Evolutionary conservation across 495 filamentous ascomycete species (phyloP).

Genomic region (Podospora australis): DNA sequence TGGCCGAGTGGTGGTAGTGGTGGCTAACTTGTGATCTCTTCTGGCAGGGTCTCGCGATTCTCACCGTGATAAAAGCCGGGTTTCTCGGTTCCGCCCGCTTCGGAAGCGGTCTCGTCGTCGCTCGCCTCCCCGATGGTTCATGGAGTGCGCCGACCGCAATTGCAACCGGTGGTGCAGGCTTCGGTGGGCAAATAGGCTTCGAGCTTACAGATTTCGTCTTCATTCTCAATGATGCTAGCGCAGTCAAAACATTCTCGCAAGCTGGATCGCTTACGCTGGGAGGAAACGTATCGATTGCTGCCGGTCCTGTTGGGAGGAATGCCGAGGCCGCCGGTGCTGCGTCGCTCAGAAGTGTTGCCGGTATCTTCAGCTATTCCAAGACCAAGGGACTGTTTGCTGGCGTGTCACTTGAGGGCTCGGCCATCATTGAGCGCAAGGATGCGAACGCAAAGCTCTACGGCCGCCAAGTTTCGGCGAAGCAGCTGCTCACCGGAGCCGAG

Average conservation of each 20-base stretch:
- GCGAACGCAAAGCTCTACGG: conserved; percentile 96
- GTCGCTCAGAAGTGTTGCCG: conserved; percentile 80
- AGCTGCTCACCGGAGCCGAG: conserved; percentile 72
- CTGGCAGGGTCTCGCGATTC: conserved; percentile 80
- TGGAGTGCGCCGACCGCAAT: conserved; percentile 97
- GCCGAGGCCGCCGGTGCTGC: conserved; percentile 95
- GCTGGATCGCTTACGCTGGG: conserved; percentile 84
- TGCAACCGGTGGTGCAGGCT: conserved; percentile 81
- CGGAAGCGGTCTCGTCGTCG: conserved; percentile 89
- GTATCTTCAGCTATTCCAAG: conserved; percentile 92
- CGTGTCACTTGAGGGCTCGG: conserved; percentile 86
- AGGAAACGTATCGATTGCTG: conserved; percentile 93
- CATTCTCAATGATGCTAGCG: conserved; percentile 87
- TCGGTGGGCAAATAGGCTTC: conserved; percentile 95
- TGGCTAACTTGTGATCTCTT: conserved; percentile 1
- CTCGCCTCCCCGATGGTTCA: conserved; percentile 79
- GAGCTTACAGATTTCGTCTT: conserved; percentile 99
- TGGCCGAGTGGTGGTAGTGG: neutral
- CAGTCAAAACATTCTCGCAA: conserved; percentile 93
- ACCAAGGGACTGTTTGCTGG: conserved; percentile 96
- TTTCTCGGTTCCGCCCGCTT: conserved; percentile 91
- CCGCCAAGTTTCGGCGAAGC: conserved; percentile 66
- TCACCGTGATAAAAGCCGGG: conserved; percentile 93
- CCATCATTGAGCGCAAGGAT: conserved; percentile 86
- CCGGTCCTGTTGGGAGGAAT: conserved; percentile 88